These are phyloP conservation scores for Acrocalymma vagum DNA, from an alignment of 2,329 filamentous ascomycete genomes.

Conservation along the genomic window DNA sequence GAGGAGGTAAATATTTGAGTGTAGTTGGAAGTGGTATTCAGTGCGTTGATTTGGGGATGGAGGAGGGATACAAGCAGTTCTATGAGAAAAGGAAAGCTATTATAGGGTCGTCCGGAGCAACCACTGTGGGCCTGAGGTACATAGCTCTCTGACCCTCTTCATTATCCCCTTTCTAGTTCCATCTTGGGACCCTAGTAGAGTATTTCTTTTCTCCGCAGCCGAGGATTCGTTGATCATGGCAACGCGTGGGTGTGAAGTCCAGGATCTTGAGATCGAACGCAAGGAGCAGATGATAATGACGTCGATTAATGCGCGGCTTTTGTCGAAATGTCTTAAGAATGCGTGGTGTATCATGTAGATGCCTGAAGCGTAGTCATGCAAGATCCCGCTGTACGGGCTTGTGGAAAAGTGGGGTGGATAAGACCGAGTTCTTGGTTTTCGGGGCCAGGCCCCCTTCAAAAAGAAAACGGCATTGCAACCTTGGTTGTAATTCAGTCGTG, in stretches of 20 bases:
- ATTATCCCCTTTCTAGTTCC: slow-evolving; percentile 21
- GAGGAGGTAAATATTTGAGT: slow-evolving; percentile 5
- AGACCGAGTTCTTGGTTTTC: slow-evolving; percentile 13
- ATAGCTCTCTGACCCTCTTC: slow-evolving; percentile 13
- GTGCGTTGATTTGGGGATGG: no score
- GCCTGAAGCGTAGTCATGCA: slow-evolving; percentile 29
- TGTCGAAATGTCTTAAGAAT: slow-evolving; percentile 5
- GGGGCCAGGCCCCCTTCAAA: slow-evolving; percentile 12
- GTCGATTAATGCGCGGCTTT: slow-evolving; percentile 19
- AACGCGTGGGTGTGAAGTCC: slow-evolving; percentile 23
- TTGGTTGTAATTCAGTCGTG: slow-evolving; percentile 19
- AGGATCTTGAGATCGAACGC: slow-evolving; percentile 27
- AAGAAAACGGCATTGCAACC: slow-evolving; percentile 17
- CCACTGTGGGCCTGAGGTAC: slow-evolving; percentile 20
- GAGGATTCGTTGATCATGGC: slow-evolving; percentile 38
- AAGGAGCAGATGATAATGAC: slow-evolving; percentile 33
- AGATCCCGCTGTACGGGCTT: slow-evolving; percentile 13
- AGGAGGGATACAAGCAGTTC: slow-evolving; percentile 9
- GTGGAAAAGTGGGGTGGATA: slow-evolving; percentile 1
- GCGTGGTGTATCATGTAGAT: slow-evolving; percentile 22
- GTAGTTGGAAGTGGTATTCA: no score
- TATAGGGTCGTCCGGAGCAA: slow-evolving; percentile 25
- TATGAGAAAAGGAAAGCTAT: slow-evolving; percentile 15
- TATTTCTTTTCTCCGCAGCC: slow-evolving; percentile 1
- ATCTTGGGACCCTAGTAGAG: slow-evolving; percentile 10